Percentiles rank a stretch among this genome's conserved stretches.
phyloP scores from a whole-genome alignment of 2,329 filamentous ascomycete species.

The Coniochaeta sp. region DNA sequence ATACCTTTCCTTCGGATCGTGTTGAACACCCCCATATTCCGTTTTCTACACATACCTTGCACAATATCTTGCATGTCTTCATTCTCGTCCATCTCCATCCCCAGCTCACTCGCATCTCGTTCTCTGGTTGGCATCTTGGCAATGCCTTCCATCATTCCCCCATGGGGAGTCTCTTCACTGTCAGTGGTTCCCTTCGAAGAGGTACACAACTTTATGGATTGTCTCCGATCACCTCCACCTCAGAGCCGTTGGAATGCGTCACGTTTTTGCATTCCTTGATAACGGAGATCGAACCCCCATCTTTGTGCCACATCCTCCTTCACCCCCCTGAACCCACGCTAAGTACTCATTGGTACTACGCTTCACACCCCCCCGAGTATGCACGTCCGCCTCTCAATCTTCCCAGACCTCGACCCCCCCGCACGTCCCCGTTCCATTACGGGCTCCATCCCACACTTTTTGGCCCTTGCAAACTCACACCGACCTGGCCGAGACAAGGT shows the following conservation, averaged over 20 bases:
- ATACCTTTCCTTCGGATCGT: background rate
- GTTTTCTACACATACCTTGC: background rate
- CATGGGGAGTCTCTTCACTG: background rate
- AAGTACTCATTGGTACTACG: background rate
- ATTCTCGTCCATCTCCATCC: background rate
- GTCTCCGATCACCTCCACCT: background rate
- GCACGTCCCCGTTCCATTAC: background rate
- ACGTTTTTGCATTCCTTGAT: background rate
- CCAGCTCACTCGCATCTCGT: background rate
- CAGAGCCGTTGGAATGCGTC: background rate
- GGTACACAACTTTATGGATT: background rate
- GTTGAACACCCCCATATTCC: background rate
- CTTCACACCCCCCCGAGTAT: background rate
- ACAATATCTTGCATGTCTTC: background rate
- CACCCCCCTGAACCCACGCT: background rate
- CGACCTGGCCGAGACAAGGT: slow-evolving; percentile 2
- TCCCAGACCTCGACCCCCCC: background rate
- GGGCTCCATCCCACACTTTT: slow-evolving; percentile 1
- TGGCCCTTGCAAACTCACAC: background rate
- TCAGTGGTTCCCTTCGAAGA: background rate
- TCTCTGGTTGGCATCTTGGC: background rate
- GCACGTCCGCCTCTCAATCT: background rate
- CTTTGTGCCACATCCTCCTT: background rate
- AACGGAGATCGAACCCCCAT: background rate
- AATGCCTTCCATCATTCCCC: background rate